Base-by-base conservation (phyloP, 2,329 filamentous ascomycete species). In the Neonectria faginata region DNA sequence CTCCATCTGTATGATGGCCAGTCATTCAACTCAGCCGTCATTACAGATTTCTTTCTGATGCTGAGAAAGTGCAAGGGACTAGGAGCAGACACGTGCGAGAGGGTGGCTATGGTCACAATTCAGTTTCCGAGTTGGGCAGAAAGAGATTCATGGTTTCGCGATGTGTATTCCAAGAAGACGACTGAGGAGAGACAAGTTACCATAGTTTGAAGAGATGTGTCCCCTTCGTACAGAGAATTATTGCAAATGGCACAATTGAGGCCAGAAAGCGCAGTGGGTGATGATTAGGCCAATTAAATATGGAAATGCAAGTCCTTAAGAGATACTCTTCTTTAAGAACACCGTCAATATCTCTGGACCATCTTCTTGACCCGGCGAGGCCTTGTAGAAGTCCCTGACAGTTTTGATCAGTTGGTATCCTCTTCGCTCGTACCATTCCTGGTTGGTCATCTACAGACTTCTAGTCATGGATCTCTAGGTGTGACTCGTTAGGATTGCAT, bases 391-490 rank as follows among this genome's bases (percentile, higher is more conserved):
- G 56, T 68, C 54, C 33, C 57, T 48, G 4, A 72, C 67, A 0
- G 22, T 64, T 12, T 67, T 63, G n/a, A 77, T 73, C 0, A 72
- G n/a, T 3, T 62, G 41, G 7, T 77, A 77, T 0, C 74, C 73
- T 3, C 74, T 61, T 9, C 75, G 60, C 9, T 67, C 66, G 42
- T 77, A 77, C 75, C 75, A 77, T 7, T 66, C 73, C 4, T 77
- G 73, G 39, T 73, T 76, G 0, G 74, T 63, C 20, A 65, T 68
- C 75, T 77, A 27, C 25, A 0, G 7, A 3, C 25, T 16, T 44
- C 14, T 57, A 57, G 5, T 22, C 0, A 27, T 5, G 1, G 9
- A 3, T 42, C 16, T 3, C 0, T 6, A 11, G 10, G 1, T 5
- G 8, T 10, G 22, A 6, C 5, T 25, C 25, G 31, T 18, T 3